Evolutionary conservation across 192 early-diverging fungal species (phyloP).

Genomic region (Backusella macrospora): DNA sequence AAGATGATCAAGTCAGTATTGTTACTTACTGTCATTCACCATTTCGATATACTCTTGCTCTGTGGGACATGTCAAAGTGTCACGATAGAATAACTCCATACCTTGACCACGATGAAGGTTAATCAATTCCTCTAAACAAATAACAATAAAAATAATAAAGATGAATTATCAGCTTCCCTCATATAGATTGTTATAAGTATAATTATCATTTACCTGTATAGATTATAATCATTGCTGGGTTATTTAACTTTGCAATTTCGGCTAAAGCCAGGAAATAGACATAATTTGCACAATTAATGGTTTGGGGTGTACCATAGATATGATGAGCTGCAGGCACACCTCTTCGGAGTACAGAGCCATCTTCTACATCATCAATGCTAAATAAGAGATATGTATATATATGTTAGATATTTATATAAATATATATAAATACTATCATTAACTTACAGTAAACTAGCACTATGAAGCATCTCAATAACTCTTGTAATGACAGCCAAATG

Average conservation of each 20-base stretch:
- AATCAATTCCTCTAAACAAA: constrained; percentile 75
- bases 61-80: constrained; percentile 85
- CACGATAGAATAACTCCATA: constrained; percentile 97
- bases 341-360: constrained; percentile 85
- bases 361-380: constrained; percentile 97
- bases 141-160: not conserved
- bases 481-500: constrained; percentile 75
- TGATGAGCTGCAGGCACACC: constrained; percentile 95
- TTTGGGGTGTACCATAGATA: constrained; percentile 89
- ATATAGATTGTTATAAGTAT: not conserved
- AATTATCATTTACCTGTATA: constrained; percentile 63
- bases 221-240: constrained; percentile 73
- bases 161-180: not conserved
- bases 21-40: constrained; percentile 86
- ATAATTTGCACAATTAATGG: constrained; percentile 97
- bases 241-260: constrained; percentile 68
- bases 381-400: not conserved
- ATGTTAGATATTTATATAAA: constrained; percentile 3
- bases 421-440: not conserved
- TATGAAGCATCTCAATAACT: constrained; percentile 94
- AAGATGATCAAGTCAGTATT: not conserved
- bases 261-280: constrained; percentile 93
- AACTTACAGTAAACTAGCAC: constrained; percentile 83
- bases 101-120: constrained; percentile 91
- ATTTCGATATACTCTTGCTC: constrained; percentile 94